Percentiles rank a stretch among this genome's conserved stretches.
Evolutionary conservation across 352 stramenopile genomes (phyloP).

Genomic region (Phytopythium montanum): DNA sequence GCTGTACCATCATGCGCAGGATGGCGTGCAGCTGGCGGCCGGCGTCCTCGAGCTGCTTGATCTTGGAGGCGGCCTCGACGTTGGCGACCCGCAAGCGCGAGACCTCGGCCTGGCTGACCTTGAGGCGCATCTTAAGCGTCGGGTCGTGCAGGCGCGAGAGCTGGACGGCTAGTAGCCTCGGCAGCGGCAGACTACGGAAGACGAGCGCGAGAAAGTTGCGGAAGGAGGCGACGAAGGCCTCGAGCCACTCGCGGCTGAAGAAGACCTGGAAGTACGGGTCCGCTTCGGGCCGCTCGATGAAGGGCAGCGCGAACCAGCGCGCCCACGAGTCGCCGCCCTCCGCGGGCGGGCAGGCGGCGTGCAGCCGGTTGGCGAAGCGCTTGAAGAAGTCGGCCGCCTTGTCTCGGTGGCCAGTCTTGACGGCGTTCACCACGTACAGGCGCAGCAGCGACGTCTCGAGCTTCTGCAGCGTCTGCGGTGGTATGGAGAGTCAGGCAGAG

Average conservation of each 20-base stretch:
- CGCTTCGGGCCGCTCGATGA: conserved; percentile 64
- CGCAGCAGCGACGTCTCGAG: conserved; percentile 65
- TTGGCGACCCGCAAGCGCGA: conserved; percentile 54
- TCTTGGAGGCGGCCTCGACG: conserved; percentile 40
- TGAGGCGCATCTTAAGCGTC: conserved; percentile 61
- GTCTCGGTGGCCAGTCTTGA: conserved; percentile 65
- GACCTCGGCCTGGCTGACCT: conserved; percentile 68
- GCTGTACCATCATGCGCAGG: conserved; percentile 61
- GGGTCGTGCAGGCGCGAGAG: conserved; percentile 66
- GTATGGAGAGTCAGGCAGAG: background rate
- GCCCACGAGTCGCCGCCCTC: conserved; percentile 49
- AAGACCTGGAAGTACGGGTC: conserved; percentile 77
- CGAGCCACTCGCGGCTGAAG: conserved; percentile 71
- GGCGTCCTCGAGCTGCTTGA: conserved; percentile 62
- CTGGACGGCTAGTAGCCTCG: conserved; percentile 76
- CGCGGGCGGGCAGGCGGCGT: conserved; percentile 28
- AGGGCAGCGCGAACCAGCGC: conserved; percentile 82
- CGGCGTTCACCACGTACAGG: conserved; percentile 73
- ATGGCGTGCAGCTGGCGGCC: conserved; percentile 54
- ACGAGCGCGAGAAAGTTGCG: conserved; percentile 80
- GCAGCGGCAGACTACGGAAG: conserved; percentile 66
- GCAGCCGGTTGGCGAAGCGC: conserved; percentile 57
- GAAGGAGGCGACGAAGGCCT: conserved; percentile 66
- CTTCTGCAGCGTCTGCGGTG: conserved; percentile 50
- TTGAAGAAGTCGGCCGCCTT: conserved; percentile 79